These are phyloP conservation scores for Pezicula carpinea DNA, from an alignment of 2,329 filamentous ascomycete genomes.

Conservation along the genomic window DNA sequence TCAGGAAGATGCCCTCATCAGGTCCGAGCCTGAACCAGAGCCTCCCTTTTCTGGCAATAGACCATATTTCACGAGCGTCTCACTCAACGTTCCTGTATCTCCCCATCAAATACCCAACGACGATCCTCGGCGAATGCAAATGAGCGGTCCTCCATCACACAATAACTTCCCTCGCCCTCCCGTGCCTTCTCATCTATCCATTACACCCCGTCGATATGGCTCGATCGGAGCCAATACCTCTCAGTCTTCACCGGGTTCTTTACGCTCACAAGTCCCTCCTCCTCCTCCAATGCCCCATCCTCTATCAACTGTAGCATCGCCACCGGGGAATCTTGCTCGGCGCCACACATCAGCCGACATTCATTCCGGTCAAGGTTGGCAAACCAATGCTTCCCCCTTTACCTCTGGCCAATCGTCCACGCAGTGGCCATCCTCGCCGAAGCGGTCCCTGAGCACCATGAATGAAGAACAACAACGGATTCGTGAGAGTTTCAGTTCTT, in stretches of 20 bases:
- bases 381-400: slow-evolving; percentile 59
- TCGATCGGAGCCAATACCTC: slow-evolving; percentile 69
- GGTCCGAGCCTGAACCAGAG: slow-evolving; percentile 61
- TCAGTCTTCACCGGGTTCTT: slow-evolving; percentile 68
- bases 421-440: slow-evolving; percentile 65
- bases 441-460: slow-evolving; percentile 40
- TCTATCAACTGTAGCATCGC: slow-evolving; percentile 55
- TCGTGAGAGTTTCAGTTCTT: slow-evolving; percentile 57
- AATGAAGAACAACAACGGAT: slow-evolving; percentile 57
- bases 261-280: slow-evolving; percentile 62
- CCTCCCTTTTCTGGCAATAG: slow-evolving; percentile 58
- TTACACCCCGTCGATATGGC: slow-evolving; percentile 74
- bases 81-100: slow-evolving; percentile 73
- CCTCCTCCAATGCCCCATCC: slow-evolving; percentile 60
- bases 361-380: slow-evolving; percentile 73
- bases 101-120: slow-evolving; percentile 84
- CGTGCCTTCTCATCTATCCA: slow-evolving; percentile 75
- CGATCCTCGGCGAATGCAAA: slow-evolving; percentile 67
- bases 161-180: slow-evolving; percentile 71
- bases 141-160: slow-evolving; percentile 45
- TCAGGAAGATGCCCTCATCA: slow-evolving; percentile 52
- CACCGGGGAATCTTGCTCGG: slow-evolving; percentile 67
- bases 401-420: slow-evolving; percentile 56
- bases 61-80: slow-evolving; percentile 57
- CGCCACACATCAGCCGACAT: slow-evolving; percentile 96